These are phyloP conservation scores for Raffaelea ambrosiae DNA, from an alignment of 2,329 filamentous ascomycete species.

Conservation along the genomic window DNA sequence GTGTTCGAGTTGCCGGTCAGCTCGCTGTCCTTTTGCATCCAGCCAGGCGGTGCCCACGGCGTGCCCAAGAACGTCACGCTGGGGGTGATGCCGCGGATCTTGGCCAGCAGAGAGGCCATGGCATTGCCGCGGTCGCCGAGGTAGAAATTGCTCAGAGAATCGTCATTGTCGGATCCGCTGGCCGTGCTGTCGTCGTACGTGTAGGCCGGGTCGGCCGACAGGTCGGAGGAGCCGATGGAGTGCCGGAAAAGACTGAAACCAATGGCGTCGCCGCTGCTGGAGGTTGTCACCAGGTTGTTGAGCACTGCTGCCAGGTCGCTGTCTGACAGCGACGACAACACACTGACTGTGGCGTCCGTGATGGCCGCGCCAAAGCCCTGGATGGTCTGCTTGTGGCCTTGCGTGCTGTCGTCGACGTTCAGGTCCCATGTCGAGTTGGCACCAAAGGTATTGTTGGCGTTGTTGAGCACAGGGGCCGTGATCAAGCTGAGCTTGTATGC, in stretches of 20 bases:
- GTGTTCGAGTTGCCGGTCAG: slow-evolving; percentile 24
- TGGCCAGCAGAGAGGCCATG: slow-evolving; percentile 27
- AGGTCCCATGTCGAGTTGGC: slow-evolving; percentile 26
- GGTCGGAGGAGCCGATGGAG: slow-evolving; percentile 30
- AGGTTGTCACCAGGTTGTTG: slow-evolving; percentile 24
- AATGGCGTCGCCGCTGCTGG: slow-evolving; percentile 21
- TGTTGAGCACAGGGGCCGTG: slow-evolving; percentile 24
- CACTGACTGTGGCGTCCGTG: slow-evolving; percentile 31
- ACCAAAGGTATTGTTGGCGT: slow-evolving; percentile 19
- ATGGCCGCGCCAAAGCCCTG: slow-evolving; percentile 33
- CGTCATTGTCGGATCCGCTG: slow-evolving; percentile 18
- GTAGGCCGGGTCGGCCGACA: slow-evolving; percentile 29
- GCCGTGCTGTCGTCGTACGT: slow-evolving; percentile 27
- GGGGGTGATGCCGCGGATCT: slow-evolving; percentile 25
- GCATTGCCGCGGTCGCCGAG: slow-evolving; percentile 28
- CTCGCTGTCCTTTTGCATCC: slow-evolving; percentile 31
- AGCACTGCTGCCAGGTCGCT: slow-evolving; percentile 23
- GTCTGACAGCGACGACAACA: slow-evolving; percentile 24
- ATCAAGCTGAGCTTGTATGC: slow-evolving; percentile 25
- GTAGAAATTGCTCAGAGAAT: slow-evolving; percentile 20
- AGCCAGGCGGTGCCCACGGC: slow-evolving; percentile 30
- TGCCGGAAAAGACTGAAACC: slow-evolving; percentile 29
- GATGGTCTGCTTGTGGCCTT: slow-evolving; percentile 29
- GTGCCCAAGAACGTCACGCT: slow-evolving; percentile 28
- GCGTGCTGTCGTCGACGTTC: slow-evolving; percentile 27